phyloP scores from a whole-genome alignment of 352 stramenopile species.

The Phytophthora parvispora region DNA sequence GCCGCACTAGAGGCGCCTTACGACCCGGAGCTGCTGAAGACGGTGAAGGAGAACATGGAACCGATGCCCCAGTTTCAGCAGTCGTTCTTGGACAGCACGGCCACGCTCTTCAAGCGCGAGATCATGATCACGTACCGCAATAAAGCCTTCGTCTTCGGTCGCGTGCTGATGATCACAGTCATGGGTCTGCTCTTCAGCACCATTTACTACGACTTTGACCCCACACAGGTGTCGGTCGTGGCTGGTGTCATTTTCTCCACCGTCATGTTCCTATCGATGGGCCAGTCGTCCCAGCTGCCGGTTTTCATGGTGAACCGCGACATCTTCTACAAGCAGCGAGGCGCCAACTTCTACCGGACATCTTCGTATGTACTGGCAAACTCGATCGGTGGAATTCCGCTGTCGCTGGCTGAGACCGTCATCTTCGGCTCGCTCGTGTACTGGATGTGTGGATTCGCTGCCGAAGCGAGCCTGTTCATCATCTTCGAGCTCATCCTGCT shows the following conservation, averaged over 20 bases:
- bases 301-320: constrained; percentile 33
- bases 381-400: constrained; percentile 30
- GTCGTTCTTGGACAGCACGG: constrained; percentile 41
- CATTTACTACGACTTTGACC: constrained; percentile 54
- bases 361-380: constrained; percentile 68
- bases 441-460: background rate
- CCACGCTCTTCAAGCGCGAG: constrained; percentile 50
- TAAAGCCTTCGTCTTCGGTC: constrained; percentile 44
- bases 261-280: constrained; percentile 82
- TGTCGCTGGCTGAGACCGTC: constrained; percentile 6
- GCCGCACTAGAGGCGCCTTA: constrained; percentile 37
- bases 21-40: constrained; percentile 15
- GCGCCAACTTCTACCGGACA: constrained; percentile 71
- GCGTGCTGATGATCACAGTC: constrained; percentile 48
- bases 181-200: constrained; percentile 56
- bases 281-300: constrained; percentile 28
- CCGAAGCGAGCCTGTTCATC: background rate
- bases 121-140: constrained; percentile 71
- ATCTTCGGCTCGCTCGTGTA: constrained; percentile 3
- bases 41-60: constrained; percentile 19
- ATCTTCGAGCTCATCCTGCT: background rate
- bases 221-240: constrained; percentile 46
- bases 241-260: constrained; percentile 79
- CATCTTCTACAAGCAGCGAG: constrained; percentile 87
- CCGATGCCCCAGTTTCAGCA: constrained; percentile 43